A percentile compares a stretch with the other conserved stretches of the same genome.
Conservation (phyloP, 345 rosid species). For the Melaleuca quinquenervia region DNA sequence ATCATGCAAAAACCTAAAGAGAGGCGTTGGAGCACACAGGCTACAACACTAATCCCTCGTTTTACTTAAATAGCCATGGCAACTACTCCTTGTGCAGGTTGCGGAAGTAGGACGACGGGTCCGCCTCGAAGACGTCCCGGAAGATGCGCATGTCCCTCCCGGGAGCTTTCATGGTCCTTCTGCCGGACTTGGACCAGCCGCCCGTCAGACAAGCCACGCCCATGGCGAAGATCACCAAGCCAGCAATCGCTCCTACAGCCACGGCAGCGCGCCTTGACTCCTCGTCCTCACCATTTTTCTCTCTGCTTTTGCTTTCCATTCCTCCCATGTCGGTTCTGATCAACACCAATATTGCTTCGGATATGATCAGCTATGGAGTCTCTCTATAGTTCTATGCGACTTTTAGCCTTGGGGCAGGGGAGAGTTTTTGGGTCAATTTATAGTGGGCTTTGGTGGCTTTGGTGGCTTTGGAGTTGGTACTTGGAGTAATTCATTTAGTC, state of each 20-base stretch:
- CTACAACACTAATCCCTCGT: neutral
- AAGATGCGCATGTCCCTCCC: neutral
- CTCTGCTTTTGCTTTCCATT: neutral
- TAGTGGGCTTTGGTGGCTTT: neutral
- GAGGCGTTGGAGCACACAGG: neutral
- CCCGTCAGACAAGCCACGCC: neutral
- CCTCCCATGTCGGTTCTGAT: neutral
- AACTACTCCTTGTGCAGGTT: neutral
- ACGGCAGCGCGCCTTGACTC: neutral
- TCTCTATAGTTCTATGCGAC: neutral
- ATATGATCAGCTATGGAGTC: neutral
- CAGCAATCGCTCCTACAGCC: neutral
- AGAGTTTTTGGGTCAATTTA: neutral
- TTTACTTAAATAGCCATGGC: neutral
- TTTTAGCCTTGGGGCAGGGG: neutral
- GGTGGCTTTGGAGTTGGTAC: neutral
- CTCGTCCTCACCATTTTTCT: neutral
- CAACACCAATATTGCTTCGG: neutral
- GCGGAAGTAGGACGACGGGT: slow-evolving; percentile 1
- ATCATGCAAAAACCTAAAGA: neutral
- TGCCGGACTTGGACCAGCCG: neutral
- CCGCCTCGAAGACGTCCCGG: slow-evolving; percentile 2
- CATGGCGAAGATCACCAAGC: neutral
- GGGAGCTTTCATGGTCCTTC: slow-evolving; percentile 10
- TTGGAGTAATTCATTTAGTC: neutral